Evolutionary conservation across 164 flowering plant genomes (phyloP), one percentile per base, ranked within the genome.

Genomic region (Kingdonia uniflora): DNA sequence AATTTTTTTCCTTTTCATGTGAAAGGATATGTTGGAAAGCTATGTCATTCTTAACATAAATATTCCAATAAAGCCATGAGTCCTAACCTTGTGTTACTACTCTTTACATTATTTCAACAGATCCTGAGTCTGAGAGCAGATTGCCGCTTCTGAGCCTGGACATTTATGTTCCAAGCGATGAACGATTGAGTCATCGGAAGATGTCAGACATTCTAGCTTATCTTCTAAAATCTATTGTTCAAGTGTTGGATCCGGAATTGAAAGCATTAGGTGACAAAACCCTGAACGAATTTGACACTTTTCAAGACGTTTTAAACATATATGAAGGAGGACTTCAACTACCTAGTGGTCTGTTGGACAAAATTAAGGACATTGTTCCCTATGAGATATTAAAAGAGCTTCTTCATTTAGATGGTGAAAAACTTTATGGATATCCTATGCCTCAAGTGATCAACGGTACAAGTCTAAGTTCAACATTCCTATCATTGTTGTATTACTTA

Each of bases 141-240:
- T 42, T 88, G 76, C 71, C 79, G 0, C 72, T 82, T 17, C 57
- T 82, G 20, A 77, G 80, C 59, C 68, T 92, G 47, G 64, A 85
- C 75, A 73, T 88, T 20, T 92, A 92, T 58, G 88, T 92, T 40
- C 98, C 98, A 11, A 66, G 84, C 62, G 96, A 92, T 59, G 98
- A 92, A 65, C 64, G 80, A 40, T 92, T 92, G 52, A 63, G 70
- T 2, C 81, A 71, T 50, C 13, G 85, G 47, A 92, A 92, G 68
- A 65, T 92, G 59, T 82, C 94, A 14, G 98, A 85, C 71, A 79
- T 88, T 67, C 68, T 92, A 5, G 96, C 80, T 8, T 78, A 79
- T 55, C 75, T 74, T 35, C 29, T 84, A 23, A 88, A 86, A 55
- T 76, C 96, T 13, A 14, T 92, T 6, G 75, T 61, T 19, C 96